These are phyloP conservation scores for Xylaria grammica DNA, from an alignment of 495 filamentous ascomycete genomes.

Conservation along the genomic window DNA sequence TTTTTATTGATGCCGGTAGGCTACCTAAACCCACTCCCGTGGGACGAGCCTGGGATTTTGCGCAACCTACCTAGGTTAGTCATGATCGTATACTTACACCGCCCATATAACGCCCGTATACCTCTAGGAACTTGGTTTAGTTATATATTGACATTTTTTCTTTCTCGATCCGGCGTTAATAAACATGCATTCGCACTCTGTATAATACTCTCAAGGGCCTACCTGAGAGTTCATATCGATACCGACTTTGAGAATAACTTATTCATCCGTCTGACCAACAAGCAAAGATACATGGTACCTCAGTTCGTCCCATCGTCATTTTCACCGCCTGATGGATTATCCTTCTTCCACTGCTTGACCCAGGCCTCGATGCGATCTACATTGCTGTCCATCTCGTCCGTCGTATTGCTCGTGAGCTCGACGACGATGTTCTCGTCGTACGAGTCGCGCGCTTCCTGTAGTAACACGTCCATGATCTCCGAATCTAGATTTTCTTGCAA, in stretches of 20 bases:
- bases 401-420: constrained; percentile 80
- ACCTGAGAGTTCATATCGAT: too few species aligned
- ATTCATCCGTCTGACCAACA: background rate
- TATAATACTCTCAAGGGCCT: too few species aligned
- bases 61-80: too few species aligned
- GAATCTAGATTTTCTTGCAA: constrained; percentile 95
- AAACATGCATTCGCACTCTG: too few species aligned
- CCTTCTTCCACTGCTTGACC: constrained; percentile 80
- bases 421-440: constrained; percentile 91
- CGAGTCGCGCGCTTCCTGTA: constrained; percentile 86
- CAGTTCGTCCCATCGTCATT: constrained; percentile 4
- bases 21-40: too few species aligned
- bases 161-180: too few species aligned
- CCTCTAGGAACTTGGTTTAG: too few species aligned
- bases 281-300: background rate
- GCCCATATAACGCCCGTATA: too few species aligned
- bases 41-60: too few species aligned
- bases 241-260: background rate
- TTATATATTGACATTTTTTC: too few species aligned
- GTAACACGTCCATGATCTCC: constrained; percentile 94
- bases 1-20: too few species aligned
- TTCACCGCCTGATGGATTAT: constrained; percentile 47
- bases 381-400: constrained; percentile 86
- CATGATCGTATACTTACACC: too few species aligned
- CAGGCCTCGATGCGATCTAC: constrained; percentile 82